Conservation (phyloP, 1,284 basidiomycete species). For the Veloboletus limbatus region DNA sequence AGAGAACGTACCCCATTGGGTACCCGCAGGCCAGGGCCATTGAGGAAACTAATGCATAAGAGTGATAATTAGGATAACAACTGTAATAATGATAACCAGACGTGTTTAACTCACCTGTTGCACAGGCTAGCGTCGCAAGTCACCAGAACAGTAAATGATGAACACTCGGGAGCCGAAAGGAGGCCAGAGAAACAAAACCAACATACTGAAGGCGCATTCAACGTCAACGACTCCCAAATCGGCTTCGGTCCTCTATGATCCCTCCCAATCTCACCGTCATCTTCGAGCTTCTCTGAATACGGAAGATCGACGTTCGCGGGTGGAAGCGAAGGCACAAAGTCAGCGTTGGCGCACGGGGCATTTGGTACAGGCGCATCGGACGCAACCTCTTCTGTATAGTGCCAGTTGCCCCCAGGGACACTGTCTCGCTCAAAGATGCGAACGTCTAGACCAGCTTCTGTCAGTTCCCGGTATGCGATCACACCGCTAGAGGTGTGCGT, state of each 20-base stretch:
- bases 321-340: constrained; percentile 13
- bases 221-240: constrained; percentile 15
- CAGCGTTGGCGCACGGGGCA: neutral
- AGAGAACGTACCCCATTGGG: constrained; percentile 10
- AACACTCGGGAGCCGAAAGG: neutral
- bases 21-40: constrained; percentile 15
- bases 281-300: constrained; percentile 10
- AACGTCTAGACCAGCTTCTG: constrained; percentile 16
- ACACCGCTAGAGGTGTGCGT: constrained; percentile 5
- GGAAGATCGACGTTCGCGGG: constrained; percentile 7
- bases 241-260: constrained; percentile 13
- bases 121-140: constrained; percentile 4
- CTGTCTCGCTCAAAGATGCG: constrained; percentile 18
- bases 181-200: neutral
- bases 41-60: constrained; percentile 4
- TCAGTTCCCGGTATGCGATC: constrained; percentile 11
- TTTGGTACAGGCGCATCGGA: neutral
- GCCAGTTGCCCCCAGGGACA: constrained; percentile 8
- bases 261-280: constrained; percentile 2
- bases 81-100: neutral
- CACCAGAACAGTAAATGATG: neutral
- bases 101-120: constrained; percentile 7
- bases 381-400: constrained; percentile 13
- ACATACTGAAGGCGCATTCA: constrained; percentile 15
- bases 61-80: neutral